Base-by-base conservation (phyloP, 2,329 filamentous ascomycete species). In the Proliferodiscus dingleyae region DNA sequence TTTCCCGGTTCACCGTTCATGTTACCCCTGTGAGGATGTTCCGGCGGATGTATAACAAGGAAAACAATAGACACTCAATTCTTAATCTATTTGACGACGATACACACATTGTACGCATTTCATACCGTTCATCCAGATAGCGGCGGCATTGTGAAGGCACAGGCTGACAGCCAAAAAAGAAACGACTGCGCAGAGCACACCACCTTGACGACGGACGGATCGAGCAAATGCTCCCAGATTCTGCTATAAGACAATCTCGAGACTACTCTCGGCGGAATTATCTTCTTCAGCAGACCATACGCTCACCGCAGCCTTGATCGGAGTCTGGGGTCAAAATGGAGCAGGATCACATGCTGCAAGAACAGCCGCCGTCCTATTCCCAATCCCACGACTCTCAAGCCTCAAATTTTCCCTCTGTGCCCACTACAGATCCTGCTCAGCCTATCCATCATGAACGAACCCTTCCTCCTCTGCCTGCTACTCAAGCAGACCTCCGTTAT, bases 311-410 rank as follows among this genome's bases (percentile, higher is more conserved):
- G 18, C 22, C 32, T 23, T 51, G 43, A 43, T 56, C 52, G 48
- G 53, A 48, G 37, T 50, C 54, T 56, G 49, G 34, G 47, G 42
- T 26, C 34, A 49, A 32, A 43, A 63, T 59, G 58, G 57, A 62
- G 46, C 58, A 57, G 46, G 51, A 62, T 62, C 61, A 61, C 57
- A 61, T 61, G 59, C 56, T 47, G 34, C 45, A 38, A 47, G 57
- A 61, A 41, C 47, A 49, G 21, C 59, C 60, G 43, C 59, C 59
- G 19, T 58, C 60, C 23, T 61, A 62, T 38, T 37, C 57, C 26
- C 57, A 60, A 47, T 60, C 60, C 43, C 59, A 61, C 51, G 55
- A 60, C 39, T 54, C 59, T 47, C 50, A 60, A 29, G 46, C 57
- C 38, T 46, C 60, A 15, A 49, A 49, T 49, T 42, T 63, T 33